A percentile compares a stretch with the other conserved stretches of the same genome.
Evolutionary conservation across 148 eudicot species (phyloP).

Genomic region (Euryodendron excelsum): DNA sequence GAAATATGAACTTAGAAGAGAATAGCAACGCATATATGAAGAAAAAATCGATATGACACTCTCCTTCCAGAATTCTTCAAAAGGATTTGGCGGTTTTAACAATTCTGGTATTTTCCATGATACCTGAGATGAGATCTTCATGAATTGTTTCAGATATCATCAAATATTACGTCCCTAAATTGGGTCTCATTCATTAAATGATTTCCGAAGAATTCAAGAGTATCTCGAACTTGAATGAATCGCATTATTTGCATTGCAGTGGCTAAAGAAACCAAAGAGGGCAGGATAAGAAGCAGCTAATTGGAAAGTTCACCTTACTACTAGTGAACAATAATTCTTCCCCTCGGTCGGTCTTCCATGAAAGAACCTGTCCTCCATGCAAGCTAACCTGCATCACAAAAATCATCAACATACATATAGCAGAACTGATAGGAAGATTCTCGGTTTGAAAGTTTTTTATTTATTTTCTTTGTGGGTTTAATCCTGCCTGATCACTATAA

Average conservation of each 20-base stretch:
- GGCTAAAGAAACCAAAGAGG: neutral
- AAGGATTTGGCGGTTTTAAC: too few species aligned
- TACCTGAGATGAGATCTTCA: neutral
- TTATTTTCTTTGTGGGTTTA: neutral
- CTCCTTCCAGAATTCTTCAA: too few species aligned
- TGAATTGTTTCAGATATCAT: neutral
- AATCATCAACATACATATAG: slow-evolving; percentile 8
- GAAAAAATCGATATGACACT: neutral
- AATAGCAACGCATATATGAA: neutral
- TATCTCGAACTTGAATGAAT: neutral
- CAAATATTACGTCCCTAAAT: neutral
- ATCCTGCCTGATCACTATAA: neutral
- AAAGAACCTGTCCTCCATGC: slow-evolving; percentile 91
- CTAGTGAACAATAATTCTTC: slow-evolving; percentile 85
- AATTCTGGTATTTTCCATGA: neutral
- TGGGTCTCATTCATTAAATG: neutral
- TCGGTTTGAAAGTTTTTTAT: neutral
- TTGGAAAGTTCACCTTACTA: slow-evolving; percentile 56
- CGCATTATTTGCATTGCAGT: neutral
- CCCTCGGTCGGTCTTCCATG: slow-evolving; percentile 83
- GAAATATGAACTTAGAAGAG: neutral
- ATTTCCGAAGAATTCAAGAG: neutral
- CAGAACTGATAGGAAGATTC: neutral
- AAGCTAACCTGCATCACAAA: slow-evolving; percentile 61
- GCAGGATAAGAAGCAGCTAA: neutral